A percentile compares a stretch with the other conserved stretches of the same genome.
phyloP scores from a whole-genome alignment of 805 yeast species.

The Wickerhamiella slavikovae region DNA sequence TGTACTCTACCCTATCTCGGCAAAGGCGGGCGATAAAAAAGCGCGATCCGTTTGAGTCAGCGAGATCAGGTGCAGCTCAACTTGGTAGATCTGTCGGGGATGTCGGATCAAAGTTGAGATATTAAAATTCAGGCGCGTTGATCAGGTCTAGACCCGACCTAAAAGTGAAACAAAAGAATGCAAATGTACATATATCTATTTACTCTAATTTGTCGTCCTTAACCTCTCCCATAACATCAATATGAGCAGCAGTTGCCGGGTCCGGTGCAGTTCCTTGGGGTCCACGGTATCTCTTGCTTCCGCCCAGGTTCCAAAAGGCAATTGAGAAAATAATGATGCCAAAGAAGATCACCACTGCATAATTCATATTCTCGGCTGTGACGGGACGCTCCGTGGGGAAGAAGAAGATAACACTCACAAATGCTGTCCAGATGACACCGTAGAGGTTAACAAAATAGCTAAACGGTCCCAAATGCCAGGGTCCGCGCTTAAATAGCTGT shows the following conservation, averaged over 20 bases:
- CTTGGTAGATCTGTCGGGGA: no score
- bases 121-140: no score
- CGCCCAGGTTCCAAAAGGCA: slow-evolving; percentile 12
- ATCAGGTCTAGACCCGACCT: no score
- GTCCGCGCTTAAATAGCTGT: slow-evolving; percentile 37
- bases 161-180: no score
- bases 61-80: no score
- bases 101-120: no score
- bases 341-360: slow-evolving; percentile 14
- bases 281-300: slow-evolving; percentile 9
- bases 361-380: slow-evolving; percentile 13
- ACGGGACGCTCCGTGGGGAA: slow-evolving; percentile 13
- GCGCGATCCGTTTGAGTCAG: no score
- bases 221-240: slow-evolving; percentile 8
- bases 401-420: slow-evolving; percentile 12
- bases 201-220: slow-evolving; percentile 9
- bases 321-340: slow-evolving; percentile 9
- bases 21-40: no score
- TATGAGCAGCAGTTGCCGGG: slow-evolving; percentile 7
- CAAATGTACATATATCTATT: no score
- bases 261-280: slow-evolving; percentile 12
- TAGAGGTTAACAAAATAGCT: slow-evolving; percentile 7
- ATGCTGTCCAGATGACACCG: slow-evolving; percentile 11
- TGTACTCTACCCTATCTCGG: no score
- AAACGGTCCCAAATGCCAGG: slow-evolving; percentile 40